Conservation (phyloP, 495 filamentous ascomycete genomes). For the Lophiostoma macrostomum region DNA sequence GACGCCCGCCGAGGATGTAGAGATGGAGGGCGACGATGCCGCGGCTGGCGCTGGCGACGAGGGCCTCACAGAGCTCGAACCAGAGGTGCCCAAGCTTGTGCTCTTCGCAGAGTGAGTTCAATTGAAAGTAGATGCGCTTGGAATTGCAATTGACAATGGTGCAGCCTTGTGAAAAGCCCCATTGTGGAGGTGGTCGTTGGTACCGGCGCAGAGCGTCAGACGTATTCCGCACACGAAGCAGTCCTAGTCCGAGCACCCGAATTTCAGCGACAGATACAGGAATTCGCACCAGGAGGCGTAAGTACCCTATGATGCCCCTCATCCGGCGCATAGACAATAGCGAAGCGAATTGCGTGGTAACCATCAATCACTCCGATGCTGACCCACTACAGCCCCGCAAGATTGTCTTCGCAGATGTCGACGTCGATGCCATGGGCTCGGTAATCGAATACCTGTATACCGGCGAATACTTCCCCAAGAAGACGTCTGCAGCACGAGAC, state of each 20-base stretch:
- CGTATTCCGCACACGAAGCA: conserved; percentile 74
- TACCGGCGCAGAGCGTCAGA: conserved; percentile 53
- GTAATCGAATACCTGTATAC: conserved; percentile 94
- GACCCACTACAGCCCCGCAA: conserved; percentile 50
- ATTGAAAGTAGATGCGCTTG: neutral
- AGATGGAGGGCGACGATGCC: conserved; percentile 48
- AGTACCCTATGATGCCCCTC: neutral
- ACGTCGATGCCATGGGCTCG: conserved; percentile 78
- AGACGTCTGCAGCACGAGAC: conserved; percentile 49
- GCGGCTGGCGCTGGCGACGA: conserved; percentile 25
- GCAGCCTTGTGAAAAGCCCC: conserved; percentile 70
- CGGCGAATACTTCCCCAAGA: conserved; percentile 78
- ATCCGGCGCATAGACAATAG: too few relatives aligned
- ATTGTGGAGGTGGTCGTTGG: conserved; percentile 78
- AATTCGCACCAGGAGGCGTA: conserved; percentile 48
- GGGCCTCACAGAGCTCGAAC: conserved; percentile 21
- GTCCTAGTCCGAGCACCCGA: conserved; percentile 71
- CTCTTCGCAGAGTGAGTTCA: conserved; percentile 39
- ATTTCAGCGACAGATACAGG: conserved; percentile 62
- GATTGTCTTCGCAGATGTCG: conserved; percentile 66
- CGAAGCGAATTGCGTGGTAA: too few relatives aligned
- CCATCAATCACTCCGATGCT: neutral
- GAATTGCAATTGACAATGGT: conserved; percentile 37
- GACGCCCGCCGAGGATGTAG: conserved; percentile 44
- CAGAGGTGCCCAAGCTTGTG: conserved; percentile 24